phyloP scores from a whole-genome alignment of 2,329 filamentous ascomycete genomes.

The Paecilomyces variotii region DNA sequence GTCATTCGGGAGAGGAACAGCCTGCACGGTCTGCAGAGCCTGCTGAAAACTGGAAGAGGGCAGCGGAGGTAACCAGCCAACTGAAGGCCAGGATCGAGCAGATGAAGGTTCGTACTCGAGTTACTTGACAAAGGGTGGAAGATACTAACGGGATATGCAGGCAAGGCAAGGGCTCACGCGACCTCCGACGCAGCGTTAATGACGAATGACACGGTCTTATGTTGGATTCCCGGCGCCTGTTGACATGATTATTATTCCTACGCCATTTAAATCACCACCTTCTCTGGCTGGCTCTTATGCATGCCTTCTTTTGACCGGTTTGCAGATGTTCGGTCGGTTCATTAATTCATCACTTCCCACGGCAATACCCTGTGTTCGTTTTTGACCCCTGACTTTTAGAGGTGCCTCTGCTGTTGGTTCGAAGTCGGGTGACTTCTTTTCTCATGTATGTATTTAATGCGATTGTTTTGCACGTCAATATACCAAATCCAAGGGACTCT shows the following conservation, averaged over 20 bases:
- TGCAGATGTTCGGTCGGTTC: conserved; percentile 8
- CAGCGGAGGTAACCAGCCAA: conserved; percentile 95
- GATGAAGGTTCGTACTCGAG: conserved; percentile 62
- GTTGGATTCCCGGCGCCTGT: conserved; percentile 7
- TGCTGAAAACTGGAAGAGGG: conserved; percentile 91
- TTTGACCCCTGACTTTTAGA: neutral
- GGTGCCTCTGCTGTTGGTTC: neutral
- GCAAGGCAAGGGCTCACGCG: conserved; percentile 38
- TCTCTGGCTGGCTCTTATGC: neutral
- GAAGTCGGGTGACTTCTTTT: neutral
- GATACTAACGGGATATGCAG: conserved; percentile 14
- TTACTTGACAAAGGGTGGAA: conserved; percentile 2
- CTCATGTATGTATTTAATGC: neutral
- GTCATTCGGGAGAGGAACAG: conserved; percentile 27
- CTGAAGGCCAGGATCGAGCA: conserved; percentile 95
- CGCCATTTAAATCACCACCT: conserved; percentile 3
- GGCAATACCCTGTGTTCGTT: neutral
- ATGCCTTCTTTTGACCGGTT: neutral
- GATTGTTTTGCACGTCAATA: neutral
- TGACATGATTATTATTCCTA: conserved; percentile 4
- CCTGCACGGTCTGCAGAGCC: conserved; percentile 41
- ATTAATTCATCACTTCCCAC: neutral
- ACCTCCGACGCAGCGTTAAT: conserved; percentile 27
- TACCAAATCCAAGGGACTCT: neutral
- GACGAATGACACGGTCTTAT: conserved; percentile 15